phyloP scores from a whole-genome alignment of 1,284 basidiomycete genomes.

The Ceratobasidium sp. region DNA sequence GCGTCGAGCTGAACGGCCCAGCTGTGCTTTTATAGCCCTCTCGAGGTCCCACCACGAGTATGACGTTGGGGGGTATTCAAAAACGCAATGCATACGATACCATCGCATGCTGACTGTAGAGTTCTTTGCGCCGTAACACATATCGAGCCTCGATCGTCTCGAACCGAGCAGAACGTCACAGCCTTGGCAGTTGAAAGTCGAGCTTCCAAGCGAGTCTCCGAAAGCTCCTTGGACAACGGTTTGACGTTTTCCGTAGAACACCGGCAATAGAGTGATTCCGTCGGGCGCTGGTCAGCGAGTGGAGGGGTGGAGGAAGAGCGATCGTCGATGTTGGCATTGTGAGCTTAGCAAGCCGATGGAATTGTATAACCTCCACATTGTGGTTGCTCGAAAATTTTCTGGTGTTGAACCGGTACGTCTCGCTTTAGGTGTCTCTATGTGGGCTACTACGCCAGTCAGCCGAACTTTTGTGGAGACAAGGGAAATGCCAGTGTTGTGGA shows the following conservation, averaged over 20 bases:
- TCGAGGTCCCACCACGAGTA: background rate
- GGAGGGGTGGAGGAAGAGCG: background rate
- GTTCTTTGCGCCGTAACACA: constrained; percentile 2
- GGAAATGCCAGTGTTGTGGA: background rate
- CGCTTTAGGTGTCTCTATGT: background rate
- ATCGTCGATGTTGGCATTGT: background rate
- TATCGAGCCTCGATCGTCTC: constrained; percentile 17
- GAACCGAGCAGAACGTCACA: constrained; percentile 24
- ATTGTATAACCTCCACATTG: background rate
- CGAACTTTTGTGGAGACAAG: background rate
- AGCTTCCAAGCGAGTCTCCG: background rate
- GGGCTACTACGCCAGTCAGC: background rate
- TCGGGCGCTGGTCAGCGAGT: constrained; percentile 15
- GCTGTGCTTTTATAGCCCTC: constrained; percentile 3
- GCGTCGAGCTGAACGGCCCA: background rate
- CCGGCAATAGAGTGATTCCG: background rate
- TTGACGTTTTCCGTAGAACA: background rate
- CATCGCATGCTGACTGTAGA: constrained; percentile 13
- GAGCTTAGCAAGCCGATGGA: background rate
- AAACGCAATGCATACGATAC: constrained; percentile 8
- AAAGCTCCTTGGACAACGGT: background rate
- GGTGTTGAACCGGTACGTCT: background rate
- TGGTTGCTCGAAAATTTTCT: background rate
- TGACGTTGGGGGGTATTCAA: constrained; percentile 29
- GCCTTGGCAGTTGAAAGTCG: constrained; percentile 11